Evolutionary conservation across 768 basidiomycete species (phyloP), one percentile per base, ranked within the genome.

Genomic region (Podaxis sp.): DNA sequence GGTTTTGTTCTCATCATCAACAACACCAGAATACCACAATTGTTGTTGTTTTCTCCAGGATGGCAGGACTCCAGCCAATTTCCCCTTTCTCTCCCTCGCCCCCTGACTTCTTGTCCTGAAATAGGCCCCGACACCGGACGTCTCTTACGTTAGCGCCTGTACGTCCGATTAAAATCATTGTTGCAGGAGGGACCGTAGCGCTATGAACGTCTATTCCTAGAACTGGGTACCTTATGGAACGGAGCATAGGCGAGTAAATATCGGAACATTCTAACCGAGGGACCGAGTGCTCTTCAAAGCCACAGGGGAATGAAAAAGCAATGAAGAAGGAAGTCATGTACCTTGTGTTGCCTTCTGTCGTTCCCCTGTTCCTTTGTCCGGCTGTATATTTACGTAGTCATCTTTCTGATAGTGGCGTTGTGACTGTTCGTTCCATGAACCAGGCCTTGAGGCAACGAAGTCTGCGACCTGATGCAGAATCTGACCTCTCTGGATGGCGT

Each of bases 71-170:
- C 36, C 41, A 58, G 20, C 48, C n/a, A 24, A 37, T 37, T 49
- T 22, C 57, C 48, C 56, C 56, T 44, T 57, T 44, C 56, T 57
- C 40, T 26, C 15, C 40, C 33, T n/a, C n/a, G 26, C 17, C 24
- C 36, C 12, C 48, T 37, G n/a, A 46, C 44, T 58, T 58, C 57
- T 50, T 17, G n/a, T 40, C 57, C 30, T n/a, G 17, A 50, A 58
- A 49, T 49, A 58, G 38, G 11, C 13, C 57, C 57, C 57, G 48
- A 58, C 57, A 58, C 30, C 57, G 57, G 57, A 58, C 57, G 36
- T 11, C 12, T 38, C 7, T 56, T 56, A 56, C 54, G 54, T 56
- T 38, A 56, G 38, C 54, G 54, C 54, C 38, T 56, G 54, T 56
- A 33, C 24, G 24, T 53, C 28, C 51, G 17, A 53, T 53, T 17